Evolutionary conservation across 805 yeast species (phyloP), one percentile per base, ranked within the genome.

Genomic region (Teunomyces kruisii): DNA sequence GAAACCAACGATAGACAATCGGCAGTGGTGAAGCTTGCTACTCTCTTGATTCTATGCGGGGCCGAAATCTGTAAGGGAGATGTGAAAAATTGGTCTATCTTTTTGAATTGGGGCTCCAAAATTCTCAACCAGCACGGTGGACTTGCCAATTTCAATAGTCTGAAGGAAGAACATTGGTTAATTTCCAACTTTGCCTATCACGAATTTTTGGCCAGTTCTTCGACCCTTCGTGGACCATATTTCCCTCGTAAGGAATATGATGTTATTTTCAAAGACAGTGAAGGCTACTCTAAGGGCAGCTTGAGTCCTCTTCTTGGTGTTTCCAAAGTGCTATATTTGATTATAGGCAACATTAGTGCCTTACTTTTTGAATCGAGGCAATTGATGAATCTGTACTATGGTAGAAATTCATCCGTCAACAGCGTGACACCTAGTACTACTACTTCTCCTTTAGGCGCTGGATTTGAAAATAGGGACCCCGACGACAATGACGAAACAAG

Each of bases 21-120:
- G 8, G 59, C 70, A 12, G 58, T 76, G 29, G 55, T 66, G 50
- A 75, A 83, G 47, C 59, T 87, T 37, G 91, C 95, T 1, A 78
- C 84, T 13, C 68, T 84, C 43, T 64, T 87, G 49, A 79, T 88
- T 42, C 69, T 87, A 41, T 79, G 86, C 52, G 88, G 86, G n/a
- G 91, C 88, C 0, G 90, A 86, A 57, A 85, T 88, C 43, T 87
- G 92, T 64, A 77, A 81, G 51, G 96, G 96, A 6, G 95, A 88
- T 60, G 88, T 86, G 29, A 74, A 74, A 30, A 79, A 82, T 56
- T 88, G 96, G 96, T 77, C 84, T 2, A 71, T 78, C 22, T 79
- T 83, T 54, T 67, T 88, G 45, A 74, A 75, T 33, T 75, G 81
- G 74, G 89, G 90, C 1, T 83, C 88, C 37, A 76, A 77, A 45